These are phyloP conservation scores for Eucalyptus cloeziana DNA, from an alignment of 345 rosid genomes.

Conservation along the genomic window DNA sequence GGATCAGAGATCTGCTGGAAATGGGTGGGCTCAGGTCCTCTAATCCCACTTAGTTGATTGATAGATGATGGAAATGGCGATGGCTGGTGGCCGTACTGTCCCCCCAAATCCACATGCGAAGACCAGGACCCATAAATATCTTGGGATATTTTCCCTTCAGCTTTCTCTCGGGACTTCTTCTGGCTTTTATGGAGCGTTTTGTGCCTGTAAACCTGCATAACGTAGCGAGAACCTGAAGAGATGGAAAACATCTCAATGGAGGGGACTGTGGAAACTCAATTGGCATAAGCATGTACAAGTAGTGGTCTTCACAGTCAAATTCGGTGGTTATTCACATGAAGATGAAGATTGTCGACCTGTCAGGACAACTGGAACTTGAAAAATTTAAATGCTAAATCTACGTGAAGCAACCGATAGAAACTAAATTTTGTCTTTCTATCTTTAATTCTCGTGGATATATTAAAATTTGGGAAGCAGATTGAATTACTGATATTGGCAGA, in stretches of 20 bases:
- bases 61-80: slow-evolving; percentile 24
- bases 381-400: not conserved
- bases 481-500: not conserved
- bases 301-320: not conserved
- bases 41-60: slow-evolving; percentile 34
- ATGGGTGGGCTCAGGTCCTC: slow-evolving; percentile 32
- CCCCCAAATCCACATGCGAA: slow-evolving; percentile 16
- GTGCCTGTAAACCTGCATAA: slow-evolving; percentile 39
- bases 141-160: slow-evolving; percentile 20
- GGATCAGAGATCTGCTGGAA: slow-evolving; percentile 38
- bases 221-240: not conserved
- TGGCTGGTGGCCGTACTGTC: slow-evolving; percentile 28
- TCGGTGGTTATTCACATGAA: not conserved
- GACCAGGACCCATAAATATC: slow-evolving; percentile 31
- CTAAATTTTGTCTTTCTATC: not conserved
- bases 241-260: not conserved
- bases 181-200: slow-evolving; percentile 31
- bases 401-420: not conserved
- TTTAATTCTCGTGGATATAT: not conserved
- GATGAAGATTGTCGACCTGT: not conserved
- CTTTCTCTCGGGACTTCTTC: slow-evolving; percentile 23
- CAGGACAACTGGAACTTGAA: not conserved
- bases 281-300: not conserved
- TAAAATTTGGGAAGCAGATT: not conserved
- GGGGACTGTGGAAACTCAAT: not conserved